phyloP scores from a whole-genome alignment of 2,329 filamentous ascomycete species.

The Fusarium sp. region DNA sequence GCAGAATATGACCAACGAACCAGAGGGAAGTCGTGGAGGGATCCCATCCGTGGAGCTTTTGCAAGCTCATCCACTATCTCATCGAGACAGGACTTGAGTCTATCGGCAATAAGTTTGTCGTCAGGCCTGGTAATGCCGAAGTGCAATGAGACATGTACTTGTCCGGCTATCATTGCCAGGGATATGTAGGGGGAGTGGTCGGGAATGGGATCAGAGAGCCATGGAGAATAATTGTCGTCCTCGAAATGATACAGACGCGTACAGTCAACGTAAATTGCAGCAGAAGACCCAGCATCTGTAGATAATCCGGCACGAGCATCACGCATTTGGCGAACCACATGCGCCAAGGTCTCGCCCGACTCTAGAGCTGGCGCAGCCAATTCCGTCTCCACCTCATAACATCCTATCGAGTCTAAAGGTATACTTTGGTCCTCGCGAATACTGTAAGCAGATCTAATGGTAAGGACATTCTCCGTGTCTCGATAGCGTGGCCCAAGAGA shows the following conservation, averaged over 20 bases:
- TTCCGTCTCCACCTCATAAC: slow-evolving; percentile 9
- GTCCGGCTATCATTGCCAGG: slow-evolving; percentile 2
- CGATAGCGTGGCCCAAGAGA: slow-evolving; percentile 7
- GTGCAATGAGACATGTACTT: slow-evolving; percentile 9
- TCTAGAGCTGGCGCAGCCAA: slow-evolving; percentile 1
- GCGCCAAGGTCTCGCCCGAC: background rate
- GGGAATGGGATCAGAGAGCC: slow-evolving; percentile 2
- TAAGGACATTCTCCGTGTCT: slow-evolving; percentile 2
- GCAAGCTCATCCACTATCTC: slow-evolving; percentile 6
- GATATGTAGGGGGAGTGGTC: slow-evolving; percentile 4
- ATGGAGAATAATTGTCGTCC: slow-evolving; percentile 4
- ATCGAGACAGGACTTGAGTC: background rate
- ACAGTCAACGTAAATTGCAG: slow-evolving; percentile 5
- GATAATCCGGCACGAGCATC: slow-evolving; percentile 1
- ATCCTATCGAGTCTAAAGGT: slow-evolving; percentile 1
- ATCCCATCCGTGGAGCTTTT: slow-evolving; percentile 6
- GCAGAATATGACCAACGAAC: slow-evolving; percentile 9
- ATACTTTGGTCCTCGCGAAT: slow-evolving; percentile 6
- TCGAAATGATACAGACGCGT: background rate
- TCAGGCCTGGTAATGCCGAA: slow-evolving; percentile 1
- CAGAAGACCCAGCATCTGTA: slow-evolving; percentile 2
- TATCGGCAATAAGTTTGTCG: slow-evolving; percentile 7
- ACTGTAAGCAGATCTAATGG: slow-evolving; percentile 5
- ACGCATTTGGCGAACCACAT: slow-evolving; percentile 2
- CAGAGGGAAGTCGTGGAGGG: slow-evolving; percentile 3